A percentile compares a stretch with the other conserved stretches of the same genome.
Conservation (phyloP, 176 grass and related monocot species). For the Bolboschoenus planiculmis region DNA sequence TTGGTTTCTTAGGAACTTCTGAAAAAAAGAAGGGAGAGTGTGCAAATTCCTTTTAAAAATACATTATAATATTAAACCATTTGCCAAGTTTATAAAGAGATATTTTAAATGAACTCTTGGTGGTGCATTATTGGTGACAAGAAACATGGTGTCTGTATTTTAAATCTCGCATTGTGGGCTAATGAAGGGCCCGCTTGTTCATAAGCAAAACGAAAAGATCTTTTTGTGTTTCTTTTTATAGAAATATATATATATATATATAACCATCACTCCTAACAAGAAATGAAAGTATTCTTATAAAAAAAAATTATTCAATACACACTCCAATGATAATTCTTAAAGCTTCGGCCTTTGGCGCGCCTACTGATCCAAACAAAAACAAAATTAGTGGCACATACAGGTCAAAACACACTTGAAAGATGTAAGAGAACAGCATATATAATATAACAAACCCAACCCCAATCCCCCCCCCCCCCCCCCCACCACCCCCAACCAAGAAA, state of each 20-base stretch:
- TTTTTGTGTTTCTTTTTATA: neutral
- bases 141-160: neutral
- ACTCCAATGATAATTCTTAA: neutral
- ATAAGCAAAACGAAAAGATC: neutral
- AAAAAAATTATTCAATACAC: neutral
- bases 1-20: neutral
- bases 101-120: neutral
- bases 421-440: neutral
- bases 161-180: neutral
- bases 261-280: neutral
- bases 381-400: neutral
- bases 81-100: neutral
- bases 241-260: neutral
- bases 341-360: neutral
- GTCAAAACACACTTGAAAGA: neutral
- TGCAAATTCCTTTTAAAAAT: neutral
- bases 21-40: neutral
- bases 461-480: too few relatives aligned
- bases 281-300: neutral
- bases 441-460: neutral
- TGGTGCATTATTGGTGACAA: neutral
- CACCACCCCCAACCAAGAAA: too few relatives aligned
- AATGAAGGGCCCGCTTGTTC: constrained; percentile 8
- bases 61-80: neutral
- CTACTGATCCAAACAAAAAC: neutral